Base-by-base conservation (phyloP, 108 stramenopile species). In the Cylindrotheca fusiformis region DNA sequence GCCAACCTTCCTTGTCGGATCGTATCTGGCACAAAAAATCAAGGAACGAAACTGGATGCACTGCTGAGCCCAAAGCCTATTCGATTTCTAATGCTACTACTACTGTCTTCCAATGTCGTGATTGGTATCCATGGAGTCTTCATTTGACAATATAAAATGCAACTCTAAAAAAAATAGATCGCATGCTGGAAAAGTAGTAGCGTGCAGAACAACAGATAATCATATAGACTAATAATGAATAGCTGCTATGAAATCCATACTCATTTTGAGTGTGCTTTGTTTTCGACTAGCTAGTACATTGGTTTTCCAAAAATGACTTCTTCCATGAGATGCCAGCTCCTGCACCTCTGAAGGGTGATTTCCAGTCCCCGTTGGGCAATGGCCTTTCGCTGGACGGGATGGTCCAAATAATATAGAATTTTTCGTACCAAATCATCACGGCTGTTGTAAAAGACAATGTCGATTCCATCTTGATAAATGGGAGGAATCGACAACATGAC, bases 301-400 rank as follows among this genome's bases (percentile, higher is more conserved):
- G 31, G 32, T 26, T 36, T 23, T 27, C 80, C 80, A 26, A 76
- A 69, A 3, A 76, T 48, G 8, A 76, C 52, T 53, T 58, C 53
- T 67, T 84, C 82, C 57, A 80, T 56, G 17, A 55, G 61, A 71
- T 84, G 68, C 72, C 72, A 80, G 0, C 44, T 50, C 32, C 82
- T 58, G 64, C 80, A 72, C 5, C 53, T 22, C 17, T 31, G 32
- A 72, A 84, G 67, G 32, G 72, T 79, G 41, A 71, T 24, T 21
- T 55, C 12, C 14, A 52, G 48, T 3, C 82, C 82, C 14, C 25
- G 36, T 24, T 59, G 47, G 3, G 78, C 82, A 22, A 84, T 71
- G 1, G 31, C 49, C 0, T 74, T 21, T 17, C 82, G 66, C 51
- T 77, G 76, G 5, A 55, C 52, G 12, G 69, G 61, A 28, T 80